Evolutionary conservation across 768 basidiomycete species (phyloP).

Genomic region (Chalciporus chontae): DNA sequence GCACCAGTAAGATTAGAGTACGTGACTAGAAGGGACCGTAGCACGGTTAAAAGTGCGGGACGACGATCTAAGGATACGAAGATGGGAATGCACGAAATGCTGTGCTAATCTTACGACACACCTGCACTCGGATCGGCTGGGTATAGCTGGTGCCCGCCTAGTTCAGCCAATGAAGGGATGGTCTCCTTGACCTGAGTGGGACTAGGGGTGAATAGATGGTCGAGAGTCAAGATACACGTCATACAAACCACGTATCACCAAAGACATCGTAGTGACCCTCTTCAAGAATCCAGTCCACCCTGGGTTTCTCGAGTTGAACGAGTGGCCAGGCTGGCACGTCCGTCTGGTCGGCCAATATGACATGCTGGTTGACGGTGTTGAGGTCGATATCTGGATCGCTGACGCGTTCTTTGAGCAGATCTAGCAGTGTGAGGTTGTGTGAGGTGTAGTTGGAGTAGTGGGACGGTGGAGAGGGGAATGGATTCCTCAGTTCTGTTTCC

Average conservation of each 20-base stretch:
- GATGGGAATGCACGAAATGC: slow-evolving; percentile 4
- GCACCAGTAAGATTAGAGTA: slow-evolving; percentile 73
- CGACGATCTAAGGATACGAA: slow-evolving; percentile 58
- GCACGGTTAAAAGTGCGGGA: slow-evolving; percentile 64
- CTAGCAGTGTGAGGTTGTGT: slow-evolving; percentile 68
- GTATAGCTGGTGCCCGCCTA: slow-evolving; percentile 79
- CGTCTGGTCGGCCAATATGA: slow-evolving; percentile 62
- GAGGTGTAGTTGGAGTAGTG: slow-evolving; percentile 76
- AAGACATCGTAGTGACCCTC: slow-evolving; percentile 80
- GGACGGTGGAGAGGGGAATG: slow-evolving; percentile 86
- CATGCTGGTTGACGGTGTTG: slow-evolving; percentile 49
- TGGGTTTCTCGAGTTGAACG: slow-evolving; percentile 74
- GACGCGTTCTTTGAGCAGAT: slow-evolving; percentile 54
- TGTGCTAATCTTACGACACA: slow-evolving; percentile 26
- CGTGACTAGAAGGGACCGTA: slow-evolving; percentile 75
- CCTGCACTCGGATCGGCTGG: slow-evolving; percentile 69
- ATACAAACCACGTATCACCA: slow-evolving; percentile 88
- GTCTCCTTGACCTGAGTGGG: slow-evolving; percentile 69
- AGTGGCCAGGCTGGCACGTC: slow-evolving; percentile 80
- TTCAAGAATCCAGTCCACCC: slow-evolving; percentile 88
- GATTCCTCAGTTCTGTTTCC: slow-evolving; percentile 75
- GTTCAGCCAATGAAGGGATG: slow-evolving; percentile 76
- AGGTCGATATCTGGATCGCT: slow-evolving; percentile 35
- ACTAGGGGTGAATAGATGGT: slow-evolving; percentile 15
- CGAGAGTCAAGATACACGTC: slow-evolving; percentile 26